These are phyloP conservation scores for Dacryopinax primogenitus DNA, from an alignment of 768 basidiomycete species.

Conservation along the genomic window DNA sequence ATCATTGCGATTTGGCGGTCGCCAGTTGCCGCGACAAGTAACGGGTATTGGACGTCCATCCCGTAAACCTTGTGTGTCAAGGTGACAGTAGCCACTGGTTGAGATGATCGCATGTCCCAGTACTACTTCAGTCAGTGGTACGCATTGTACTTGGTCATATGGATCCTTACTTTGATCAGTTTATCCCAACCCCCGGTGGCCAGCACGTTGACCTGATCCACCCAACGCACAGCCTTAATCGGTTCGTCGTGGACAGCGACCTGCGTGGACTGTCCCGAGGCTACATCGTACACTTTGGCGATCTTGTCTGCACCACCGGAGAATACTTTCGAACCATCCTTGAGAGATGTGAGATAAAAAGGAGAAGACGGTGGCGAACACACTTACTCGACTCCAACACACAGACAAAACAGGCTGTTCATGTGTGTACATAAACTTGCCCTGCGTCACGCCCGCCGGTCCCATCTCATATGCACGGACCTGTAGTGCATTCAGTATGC, in stretches of 20 bases:
- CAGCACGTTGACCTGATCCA: slow-evolving; percentile 18
- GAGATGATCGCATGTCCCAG: slow-evolving; percentile 29
- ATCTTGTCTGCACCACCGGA: slow-evolving; percentile 34
- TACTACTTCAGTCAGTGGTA: slow-evolving; percentile 22
- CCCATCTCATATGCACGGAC: neutral
- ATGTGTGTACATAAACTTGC: slow-evolving; percentile 30
- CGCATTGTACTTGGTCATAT: neutral
- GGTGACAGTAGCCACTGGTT: slow-evolving; percentile 25
- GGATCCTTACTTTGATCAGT: slow-evolving; percentile 27
- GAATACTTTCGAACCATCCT: slow-evolving; percentile 30
- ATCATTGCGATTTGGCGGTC: slow-evolving; percentile 29
- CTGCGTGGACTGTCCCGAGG: slow-evolving; percentile 25
- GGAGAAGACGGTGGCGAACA: neutral
- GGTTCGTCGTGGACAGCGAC: slow-evolving; percentile 29
- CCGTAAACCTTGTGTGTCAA: slow-evolving; percentile 29
- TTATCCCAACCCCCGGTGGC: slow-evolving; percentile 37
- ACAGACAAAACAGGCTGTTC: slow-evolving; percentile 32
- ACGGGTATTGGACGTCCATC: slow-evolving; percentile 16
- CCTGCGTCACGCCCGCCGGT: slow-evolving; percentile 13
- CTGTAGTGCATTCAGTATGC: neutral
- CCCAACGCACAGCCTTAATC: slow-evolving; percentile 23
- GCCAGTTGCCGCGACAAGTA: slow-evolving; percentile 28
- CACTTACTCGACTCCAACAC: slow-evolving; percentile 30
- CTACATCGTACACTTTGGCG: slow-evolving; percentile 29
- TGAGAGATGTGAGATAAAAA: neutral